Conservation (phyloP, 306 rosid genomes). For the Sechiopsis laciniata region DNA sequence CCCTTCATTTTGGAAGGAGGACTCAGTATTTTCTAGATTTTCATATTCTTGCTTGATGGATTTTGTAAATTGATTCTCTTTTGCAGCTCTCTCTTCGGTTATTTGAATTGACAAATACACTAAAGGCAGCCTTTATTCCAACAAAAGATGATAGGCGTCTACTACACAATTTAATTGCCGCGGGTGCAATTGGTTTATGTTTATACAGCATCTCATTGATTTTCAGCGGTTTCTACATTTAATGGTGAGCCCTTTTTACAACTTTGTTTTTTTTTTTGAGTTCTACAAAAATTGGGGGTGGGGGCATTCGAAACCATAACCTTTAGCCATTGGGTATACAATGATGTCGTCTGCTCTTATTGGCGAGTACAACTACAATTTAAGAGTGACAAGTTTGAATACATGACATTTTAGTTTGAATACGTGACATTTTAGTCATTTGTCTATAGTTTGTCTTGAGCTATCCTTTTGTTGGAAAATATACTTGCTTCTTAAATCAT, state of each 20-base stretch:
- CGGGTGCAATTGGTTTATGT: conserved; percentile 42
- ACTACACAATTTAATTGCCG: conserved; percentile 63
- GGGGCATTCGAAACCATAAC: too few species aligned
- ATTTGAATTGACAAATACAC: conserved; percentile 80
- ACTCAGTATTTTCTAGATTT: neutral
- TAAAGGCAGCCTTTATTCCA: conserved; percentile 73
- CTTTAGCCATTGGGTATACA: too few species aligned
- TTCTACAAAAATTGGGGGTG: too few species aligned
- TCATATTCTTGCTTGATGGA: neutral
- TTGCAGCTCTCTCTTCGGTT: conserved; percentile 81
- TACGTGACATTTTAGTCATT: too few species aligned
- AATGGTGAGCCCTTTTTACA: conserved; percentile 40
- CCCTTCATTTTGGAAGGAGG: neutral
- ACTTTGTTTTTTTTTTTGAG: neutral
- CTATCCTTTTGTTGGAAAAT: too few species aligned
- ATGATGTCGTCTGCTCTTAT: too few species aligned
- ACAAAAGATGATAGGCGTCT: conserved; percentile 70
- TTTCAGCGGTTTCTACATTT: conserved; percentile 59
- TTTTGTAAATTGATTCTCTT: neutral
- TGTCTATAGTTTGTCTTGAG: too few species aligned
- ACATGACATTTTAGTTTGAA: too few species aligned
- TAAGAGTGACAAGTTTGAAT: too few species aligned
- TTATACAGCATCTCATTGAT: conserved; percentile 57
- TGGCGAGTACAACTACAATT: too few species aligned
- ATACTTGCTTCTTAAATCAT: too few species aligned